These are phyloP conservation scores for Pleurotus tuoliensis DNA, from an alignment of 768 basidiomycete species.

Conservation along the genomic window DNA sequence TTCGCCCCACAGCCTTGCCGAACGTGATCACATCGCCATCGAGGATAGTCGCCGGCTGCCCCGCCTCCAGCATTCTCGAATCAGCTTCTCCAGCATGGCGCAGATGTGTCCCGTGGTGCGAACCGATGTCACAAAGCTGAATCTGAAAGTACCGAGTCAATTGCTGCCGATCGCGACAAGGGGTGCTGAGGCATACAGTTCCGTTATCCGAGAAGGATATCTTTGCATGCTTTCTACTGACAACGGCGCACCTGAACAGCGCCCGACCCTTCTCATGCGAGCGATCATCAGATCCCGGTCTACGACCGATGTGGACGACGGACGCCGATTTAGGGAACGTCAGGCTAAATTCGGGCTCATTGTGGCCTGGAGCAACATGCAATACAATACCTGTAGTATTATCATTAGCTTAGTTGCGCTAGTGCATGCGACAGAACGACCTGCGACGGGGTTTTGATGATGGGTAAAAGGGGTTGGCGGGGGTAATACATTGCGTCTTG, in stretches of 20 bases:
- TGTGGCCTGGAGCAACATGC: conserved; percentile 46
- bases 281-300: conserved; percentile 44
- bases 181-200: conserved; percentile 37
- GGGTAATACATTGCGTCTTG: too few relatives aligned
- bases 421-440: too few relatives aligned
- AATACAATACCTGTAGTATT: conserved; percentile 49
- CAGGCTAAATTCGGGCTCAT: conserved; percentile 40
- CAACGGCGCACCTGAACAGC: conserved; percentile 73
- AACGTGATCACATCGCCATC: conserved; percentile 75
- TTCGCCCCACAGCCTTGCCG: conserved; percentile 69
- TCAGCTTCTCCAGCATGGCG: conserved; percentile 46
- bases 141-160: conserved; percentile 16
- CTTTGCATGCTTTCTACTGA: conserved; percentile 77
- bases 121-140: conserved; percentile 58
- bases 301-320: conserved; percentile 65
- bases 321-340: conserved; percentile 49
- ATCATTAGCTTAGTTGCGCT: conserved; percentile 11
- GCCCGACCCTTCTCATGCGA: conserved; percentile 41
- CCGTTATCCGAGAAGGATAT: conserved; percentile 69
- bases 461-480: too few relatives aligned
- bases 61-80: conserved; percentile 47
- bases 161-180: neutral
- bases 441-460: too few relatives aligned
- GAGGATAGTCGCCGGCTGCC: conserved; percentile 50
- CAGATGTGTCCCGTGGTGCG: conserved; percentile 76